Conservation (phyloP, 345 rosid genomes). For the Aquilaria yunnanensis region DNA sequence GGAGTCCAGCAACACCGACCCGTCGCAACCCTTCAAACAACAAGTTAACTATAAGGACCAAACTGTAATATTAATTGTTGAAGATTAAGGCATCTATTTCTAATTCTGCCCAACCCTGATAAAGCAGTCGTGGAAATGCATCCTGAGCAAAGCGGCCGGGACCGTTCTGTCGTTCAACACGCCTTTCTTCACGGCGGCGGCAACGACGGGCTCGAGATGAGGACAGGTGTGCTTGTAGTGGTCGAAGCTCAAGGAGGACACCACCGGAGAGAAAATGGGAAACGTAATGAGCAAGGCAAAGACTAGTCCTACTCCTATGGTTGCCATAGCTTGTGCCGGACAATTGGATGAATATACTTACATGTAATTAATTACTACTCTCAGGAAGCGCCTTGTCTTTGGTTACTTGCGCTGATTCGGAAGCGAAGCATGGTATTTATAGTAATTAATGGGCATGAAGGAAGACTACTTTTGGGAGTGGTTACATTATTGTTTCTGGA, state of each 20-base stretch:
- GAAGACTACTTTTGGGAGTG: too few relatives aligned
- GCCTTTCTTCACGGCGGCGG: conserved; percentile 50
- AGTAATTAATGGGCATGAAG: too few relatives aligned
- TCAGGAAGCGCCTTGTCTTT: too few relatives aligned
- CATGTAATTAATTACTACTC: too few relatives aligned
- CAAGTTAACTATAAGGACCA: background rate
- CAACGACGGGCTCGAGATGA: conserved; percentile 44
- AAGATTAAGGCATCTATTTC: background rate
- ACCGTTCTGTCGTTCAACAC: conserved; percentile 62
- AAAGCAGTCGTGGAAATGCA: conserved; percentile 91
- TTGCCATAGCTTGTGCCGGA: conserved; percentile 15
- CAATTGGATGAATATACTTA: too few relatives aligned
- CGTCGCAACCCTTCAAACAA: conserved; percentile 76
- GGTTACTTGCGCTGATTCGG: too few relatives aligned
- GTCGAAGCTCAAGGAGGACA: conserved; percentile 42
- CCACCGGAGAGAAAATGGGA: conserved; percentile 23
- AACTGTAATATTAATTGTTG: too few relatives aligned
- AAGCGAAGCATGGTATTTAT: too few relatives aligned
- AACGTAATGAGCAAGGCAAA: conserved; percentile 17
- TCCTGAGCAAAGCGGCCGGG: conserved; percentile 76
- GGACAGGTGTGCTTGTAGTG: conserved; percentile 65
- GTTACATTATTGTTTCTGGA: too few relatives aligned
- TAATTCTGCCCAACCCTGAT: conserved; percentile 36
- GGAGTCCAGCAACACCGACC: conserved; percentile 64
- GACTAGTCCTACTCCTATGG: conserved; percentile 15